Conservation (phyloP, 2,329 filamentous ascomycete species). For the Aspergillus sp. region DNA sequence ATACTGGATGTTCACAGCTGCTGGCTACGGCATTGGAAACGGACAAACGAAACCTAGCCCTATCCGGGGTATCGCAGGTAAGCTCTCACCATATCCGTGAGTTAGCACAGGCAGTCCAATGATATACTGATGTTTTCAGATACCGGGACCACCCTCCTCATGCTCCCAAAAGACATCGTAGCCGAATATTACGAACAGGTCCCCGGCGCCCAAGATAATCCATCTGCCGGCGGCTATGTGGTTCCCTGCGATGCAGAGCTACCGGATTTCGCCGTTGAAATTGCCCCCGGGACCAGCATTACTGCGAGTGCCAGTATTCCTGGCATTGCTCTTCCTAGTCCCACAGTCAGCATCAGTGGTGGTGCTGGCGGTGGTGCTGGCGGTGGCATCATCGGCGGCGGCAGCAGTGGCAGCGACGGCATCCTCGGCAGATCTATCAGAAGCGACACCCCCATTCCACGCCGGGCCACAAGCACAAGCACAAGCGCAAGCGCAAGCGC, state of each 20-base stretch:
- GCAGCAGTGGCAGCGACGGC: neutral
- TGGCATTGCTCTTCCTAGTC: no score
- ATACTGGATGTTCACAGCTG: constrained; percentile 55
- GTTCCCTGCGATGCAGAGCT: constrained; percentile 45
- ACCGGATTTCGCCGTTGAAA: constrained; percentile 44
- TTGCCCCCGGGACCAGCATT: constrained; percentile 26
- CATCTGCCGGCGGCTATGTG: constrained; percentile 46
- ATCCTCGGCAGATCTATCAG: neutral
- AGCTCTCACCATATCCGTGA: neutral
- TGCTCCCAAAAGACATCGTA: constrained; percentile 48
- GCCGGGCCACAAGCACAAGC: no score
- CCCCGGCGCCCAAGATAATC: constrained; percentile 42
- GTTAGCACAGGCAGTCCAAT: neutral
- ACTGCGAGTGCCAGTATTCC: neutral
- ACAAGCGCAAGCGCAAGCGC: no score
- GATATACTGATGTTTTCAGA: constrained; percentile 31
- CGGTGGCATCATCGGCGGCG: neutral
- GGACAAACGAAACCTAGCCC: constrained; percentile 28
- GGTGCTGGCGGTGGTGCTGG: no score
- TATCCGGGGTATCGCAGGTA: constrained; percentile 49
- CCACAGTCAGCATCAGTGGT: no score
- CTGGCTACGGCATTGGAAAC: constrained; percentile 49
- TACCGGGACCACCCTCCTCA: constrained; percentile 61
- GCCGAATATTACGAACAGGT: constrained; percentile 54
- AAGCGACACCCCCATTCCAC: neutral